These are phyloP conservation scores for Tremella mesenterica DNA, from an alignment of 768 basidiomycete species.

Conservation along the genomic window DNA sequence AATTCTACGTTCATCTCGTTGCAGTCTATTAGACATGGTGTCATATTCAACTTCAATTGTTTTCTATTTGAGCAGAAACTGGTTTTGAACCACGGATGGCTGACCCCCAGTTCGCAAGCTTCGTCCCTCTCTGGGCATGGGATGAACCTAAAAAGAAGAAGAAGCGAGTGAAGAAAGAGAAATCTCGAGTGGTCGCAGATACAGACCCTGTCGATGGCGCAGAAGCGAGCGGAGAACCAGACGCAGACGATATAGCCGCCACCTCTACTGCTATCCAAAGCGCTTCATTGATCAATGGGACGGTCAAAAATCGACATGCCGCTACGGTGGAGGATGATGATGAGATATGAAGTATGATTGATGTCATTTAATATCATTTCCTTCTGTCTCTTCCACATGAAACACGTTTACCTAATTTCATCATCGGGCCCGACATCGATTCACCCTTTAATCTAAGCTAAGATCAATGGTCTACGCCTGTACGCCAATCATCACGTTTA, in stretches of 20 bases:
- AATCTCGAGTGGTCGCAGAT: constrained; percentile 25
- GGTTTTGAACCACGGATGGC: background rate
- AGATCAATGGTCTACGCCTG: too few relatives aligned
- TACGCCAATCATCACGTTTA: too few relatives aligned
- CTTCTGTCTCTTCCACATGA: too few relatives aligned
- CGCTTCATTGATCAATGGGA: background rate
- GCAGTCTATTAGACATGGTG: background rate
- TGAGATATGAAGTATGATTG: too few relatives aligned
- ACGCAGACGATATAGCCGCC: constrained; percentile 1
- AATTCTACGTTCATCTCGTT: too few relatives aligned
- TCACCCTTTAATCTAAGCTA: too few relatives aligned
- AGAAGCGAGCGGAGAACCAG: constrained; percentile 1
- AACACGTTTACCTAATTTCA: too few relatives aligned
- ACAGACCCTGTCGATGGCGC: background rate
- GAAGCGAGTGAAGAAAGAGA: constrained; percentile 48
- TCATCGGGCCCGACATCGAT: too few relatives aligned
- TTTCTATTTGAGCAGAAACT: too few relatives aligned
- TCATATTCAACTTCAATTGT: too few relatives aligned
- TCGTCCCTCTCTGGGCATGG: constrained; percentile 96
- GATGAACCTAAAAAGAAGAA: constrained; percentile 69
- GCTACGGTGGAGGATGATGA: constrained; percentile 51
- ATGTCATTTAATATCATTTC: too few relatives aligned
- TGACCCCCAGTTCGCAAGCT: constrained; percentile 72
- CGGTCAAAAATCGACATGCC: constrained; percentile 38
- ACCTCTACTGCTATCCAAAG: background rate